Conservation (phyloP, 2,329 filamentous ascomycete species). For the Calonectria montana region DNA sequence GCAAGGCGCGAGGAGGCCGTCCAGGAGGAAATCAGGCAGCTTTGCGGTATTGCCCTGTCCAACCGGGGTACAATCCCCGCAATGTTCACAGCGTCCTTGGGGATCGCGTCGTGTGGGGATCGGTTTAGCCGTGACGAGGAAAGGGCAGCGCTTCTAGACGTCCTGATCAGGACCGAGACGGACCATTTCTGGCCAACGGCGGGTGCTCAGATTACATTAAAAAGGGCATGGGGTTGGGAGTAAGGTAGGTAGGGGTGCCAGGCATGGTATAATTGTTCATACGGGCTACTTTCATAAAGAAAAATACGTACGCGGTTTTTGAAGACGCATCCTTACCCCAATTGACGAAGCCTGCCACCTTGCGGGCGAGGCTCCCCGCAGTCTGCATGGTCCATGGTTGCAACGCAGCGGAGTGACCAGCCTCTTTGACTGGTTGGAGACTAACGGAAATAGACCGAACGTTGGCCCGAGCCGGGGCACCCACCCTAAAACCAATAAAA, state of each 20-base stretch:
- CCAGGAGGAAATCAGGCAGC: slow-evolving; percentile 58
- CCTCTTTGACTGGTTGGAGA: not conserved
- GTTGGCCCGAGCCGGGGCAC: not conserved
- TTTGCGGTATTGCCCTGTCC: slow-evolving; percentile 69
- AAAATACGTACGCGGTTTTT: not conserved
- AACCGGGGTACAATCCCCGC: slow-evolving; percentile 67
- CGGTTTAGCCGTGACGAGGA: slow-evolving; percentile 58
- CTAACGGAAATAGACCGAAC: slow-evolving; percentile 8
- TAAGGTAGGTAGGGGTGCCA: not conserved
- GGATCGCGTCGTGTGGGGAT: slow-evolving; percentile 62
- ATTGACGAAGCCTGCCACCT: not conserved
- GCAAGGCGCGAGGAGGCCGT: slow-evolving; percentile 53
- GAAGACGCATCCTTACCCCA: not conserved
- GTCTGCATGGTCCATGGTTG: not conserved
- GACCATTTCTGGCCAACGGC: slow-evolving; percentile 65
- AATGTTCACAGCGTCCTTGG: slow-evolving; percentile 67
- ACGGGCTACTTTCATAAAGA: not conserved
- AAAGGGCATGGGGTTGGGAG: slow-evolving; percentile 61
- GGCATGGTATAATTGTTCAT: not conserved
- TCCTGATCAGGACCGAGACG: slow-evolving; percentile 59
- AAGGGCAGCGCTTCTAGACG: slow-evolving; percentile 59
- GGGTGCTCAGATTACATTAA: slow-evolving; percentile 58
- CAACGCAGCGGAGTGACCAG: slow-evolving; percentile 6
- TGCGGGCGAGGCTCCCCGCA: slow-evolving; percentile 11
- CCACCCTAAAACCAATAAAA: not conserved